phyloP scores from a whole-genome alignment of 768 basidiomycete species.

The Infundibulicybe gibba region DNA sequence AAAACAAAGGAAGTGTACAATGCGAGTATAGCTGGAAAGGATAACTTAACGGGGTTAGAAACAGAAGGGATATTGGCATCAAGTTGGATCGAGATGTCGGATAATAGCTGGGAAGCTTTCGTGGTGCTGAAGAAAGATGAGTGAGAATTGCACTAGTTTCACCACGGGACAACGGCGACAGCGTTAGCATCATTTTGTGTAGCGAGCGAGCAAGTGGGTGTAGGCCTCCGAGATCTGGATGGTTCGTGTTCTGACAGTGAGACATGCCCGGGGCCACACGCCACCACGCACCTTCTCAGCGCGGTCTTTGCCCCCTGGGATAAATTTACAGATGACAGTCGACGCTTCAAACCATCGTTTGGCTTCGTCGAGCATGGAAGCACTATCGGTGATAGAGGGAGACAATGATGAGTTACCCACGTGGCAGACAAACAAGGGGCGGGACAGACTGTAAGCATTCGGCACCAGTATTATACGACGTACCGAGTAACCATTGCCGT shows the following conservation, averaged over 20 bases:
- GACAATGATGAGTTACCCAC: too few species aligned
- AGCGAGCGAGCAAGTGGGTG: slow-evolving; percentile 59
- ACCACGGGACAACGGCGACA: too few species aligned
- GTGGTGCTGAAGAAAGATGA: neutral
- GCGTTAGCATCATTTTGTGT: slow-evolving; percentile 9
- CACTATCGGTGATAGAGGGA: slow-evolving; percentile 33
- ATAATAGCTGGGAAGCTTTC: neutral
- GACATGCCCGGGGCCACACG: slow-evolving; percentile 1
- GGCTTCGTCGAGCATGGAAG: slow-evolving; percentile 71
- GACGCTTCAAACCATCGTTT: slow-evolving; percentile 85
- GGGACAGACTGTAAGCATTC: slow-evolving; percentile 78
- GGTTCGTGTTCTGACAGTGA: slow-evolving; percentile 1
- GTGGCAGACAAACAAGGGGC: neutral
- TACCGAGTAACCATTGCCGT: slow-evolving; percentile 80
- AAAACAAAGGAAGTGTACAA: too few species aligned
- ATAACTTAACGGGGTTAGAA: too few species aligned
- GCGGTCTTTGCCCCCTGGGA: slow-evolving; percentile 65
- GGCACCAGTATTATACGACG: slow-evolving; percentile 80
- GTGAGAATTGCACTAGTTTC: too few species aligned
- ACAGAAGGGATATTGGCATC: too few species aligned
- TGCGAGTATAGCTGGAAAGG: too few species aligned
- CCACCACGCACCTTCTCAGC: slow-evolving; percentile 57
- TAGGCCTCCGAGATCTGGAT: slow-evolving; percentile 71
- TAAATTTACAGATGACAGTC: slow-evolving; percentile 71
- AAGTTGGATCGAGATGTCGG: too few species aligned